Evolutionary conservation across 108 stramenopile genomes (phyloP).

Genomic region (Aurantiochytrium sp.): DNA sequence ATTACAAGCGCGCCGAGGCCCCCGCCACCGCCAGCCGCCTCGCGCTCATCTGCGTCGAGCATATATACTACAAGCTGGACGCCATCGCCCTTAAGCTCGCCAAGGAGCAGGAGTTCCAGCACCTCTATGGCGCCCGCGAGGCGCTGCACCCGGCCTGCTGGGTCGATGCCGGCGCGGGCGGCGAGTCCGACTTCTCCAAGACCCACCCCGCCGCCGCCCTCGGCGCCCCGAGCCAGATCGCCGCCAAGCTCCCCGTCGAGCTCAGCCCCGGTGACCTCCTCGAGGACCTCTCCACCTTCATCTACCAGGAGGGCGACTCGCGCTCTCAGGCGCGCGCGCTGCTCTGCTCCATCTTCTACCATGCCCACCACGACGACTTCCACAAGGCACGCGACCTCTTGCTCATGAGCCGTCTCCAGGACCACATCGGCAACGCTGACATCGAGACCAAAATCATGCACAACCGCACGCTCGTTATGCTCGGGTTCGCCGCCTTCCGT

Average conservation of each 20-base stretch:
- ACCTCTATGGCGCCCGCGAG: slow-evolving; percentile 60
- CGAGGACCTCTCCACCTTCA: slow-evolving; percentile 70
- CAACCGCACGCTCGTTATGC: slow-evolving; percentile 93
- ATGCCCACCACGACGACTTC: slow-evolving; percentile 94
- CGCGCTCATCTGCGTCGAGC: slow-evolving; percentile 76
- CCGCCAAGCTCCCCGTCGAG: slow-evolving; percentile 17
- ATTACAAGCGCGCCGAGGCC: slow-evolving; percentile 72
- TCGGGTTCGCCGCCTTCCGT: slow-evolving; percentile 95
- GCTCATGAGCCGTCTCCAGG: slow-evolving; percentile 93
- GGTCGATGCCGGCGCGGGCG: slow-evolving; percentile 41
- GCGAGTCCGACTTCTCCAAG: slow-evolving; percentile 37
- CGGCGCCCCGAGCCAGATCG: slow-evolving; percentile 61
- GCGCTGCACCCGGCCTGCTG: slow-evolving; percentile 78
- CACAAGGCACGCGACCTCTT: slow-evolving; percentile 88
- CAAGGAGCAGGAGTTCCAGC: slow-evolving; percentile 65
- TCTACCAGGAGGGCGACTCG: slow-evolving; percentile 85
- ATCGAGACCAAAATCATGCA: slow-evolving; percentile 89
- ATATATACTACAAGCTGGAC: slow-evolving; percentile 94
- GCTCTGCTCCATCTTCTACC: slow-evolving; percentile 92
- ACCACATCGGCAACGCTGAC: slow-evolving; percentile 64
- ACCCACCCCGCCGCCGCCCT: slow-evolving; percentile 67
- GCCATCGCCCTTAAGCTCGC: slow-evolving; percentile 78
- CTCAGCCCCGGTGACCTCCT: slow-evolving; percentile 45
- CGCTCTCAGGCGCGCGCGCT: slow-evolving; percentile 79
- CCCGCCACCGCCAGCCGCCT: slow-evolving; percentile 66